phyloP scores from a whole-genome alignment of 2,329 filamentous ascomycete genomes.

The Diplodia sapinea region DNA sequence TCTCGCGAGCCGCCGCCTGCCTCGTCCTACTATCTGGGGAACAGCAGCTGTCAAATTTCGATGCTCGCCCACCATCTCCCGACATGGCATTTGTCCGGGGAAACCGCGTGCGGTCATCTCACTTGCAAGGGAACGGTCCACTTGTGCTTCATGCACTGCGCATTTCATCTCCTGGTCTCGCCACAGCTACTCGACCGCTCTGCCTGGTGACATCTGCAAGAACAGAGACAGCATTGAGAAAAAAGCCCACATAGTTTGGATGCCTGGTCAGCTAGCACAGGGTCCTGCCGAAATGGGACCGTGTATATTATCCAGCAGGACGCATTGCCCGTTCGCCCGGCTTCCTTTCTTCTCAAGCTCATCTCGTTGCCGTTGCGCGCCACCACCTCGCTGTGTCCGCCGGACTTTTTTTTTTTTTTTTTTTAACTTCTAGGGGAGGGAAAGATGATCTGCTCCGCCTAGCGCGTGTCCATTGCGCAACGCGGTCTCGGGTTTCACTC shows the following conservation, averaged over 20 bases:
- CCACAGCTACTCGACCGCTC: neutral
- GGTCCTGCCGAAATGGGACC: slow-evolving; percentile 11
- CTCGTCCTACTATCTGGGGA: slow-evolving; percentile 7
- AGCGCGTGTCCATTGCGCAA: slow-evolving; percentile 22
- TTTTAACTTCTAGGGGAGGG: neutral
- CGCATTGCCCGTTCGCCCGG: neutral
- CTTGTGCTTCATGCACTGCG: slow-evolving; percentile 20
- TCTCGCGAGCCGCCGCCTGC: neutral
- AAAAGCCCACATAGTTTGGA: slow-evolving; percentile 21
- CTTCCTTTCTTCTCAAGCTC: neutral
- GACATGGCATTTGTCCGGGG: slow-evolving; percentile 20
- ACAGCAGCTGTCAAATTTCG: slow-evolving; percentile 24
- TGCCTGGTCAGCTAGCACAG: slow-evolving; percentile 11
- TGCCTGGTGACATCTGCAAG: neutral
- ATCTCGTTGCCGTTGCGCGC: neutral
- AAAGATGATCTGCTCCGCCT: slow-evolving; percentile 18
- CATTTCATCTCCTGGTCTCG: slow-evolving; percentile 12
- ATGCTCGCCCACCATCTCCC: slow-evolving; percentile 17
- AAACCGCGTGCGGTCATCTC: slow-evolving; percentile 22
- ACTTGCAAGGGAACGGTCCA: slow-evolving; percentile 6
- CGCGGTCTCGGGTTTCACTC: slow-evolving; percentile 12
- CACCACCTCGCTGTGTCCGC: no score
- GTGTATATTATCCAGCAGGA: slow-evolving; percentile 8
- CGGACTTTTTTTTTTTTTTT: neutral
- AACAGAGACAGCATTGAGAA: neutral